phyloP scores from a whole-genome alignment of 352 stramenopile species.

The Phytophthora sojae region DNA sequence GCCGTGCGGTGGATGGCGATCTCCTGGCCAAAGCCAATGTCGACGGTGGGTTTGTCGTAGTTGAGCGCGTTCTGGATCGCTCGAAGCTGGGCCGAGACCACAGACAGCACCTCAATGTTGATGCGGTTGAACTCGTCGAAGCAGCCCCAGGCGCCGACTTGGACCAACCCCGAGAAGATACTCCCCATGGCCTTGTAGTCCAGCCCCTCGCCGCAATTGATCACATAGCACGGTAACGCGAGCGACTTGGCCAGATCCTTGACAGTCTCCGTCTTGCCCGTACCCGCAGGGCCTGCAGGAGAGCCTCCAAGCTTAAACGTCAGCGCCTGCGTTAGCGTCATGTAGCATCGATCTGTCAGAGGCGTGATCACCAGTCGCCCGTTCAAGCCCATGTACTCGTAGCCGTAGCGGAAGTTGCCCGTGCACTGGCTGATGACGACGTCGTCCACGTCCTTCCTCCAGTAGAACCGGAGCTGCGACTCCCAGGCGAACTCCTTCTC shows the following conservation, averaged over 20 bases:
- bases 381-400: conserved; percentile 95
- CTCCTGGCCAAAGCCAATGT: conserved; percentile 93
- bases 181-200: conserved; percentile 94
- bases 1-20: conserved; percentile 93
- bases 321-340: conserved; percentile 93
- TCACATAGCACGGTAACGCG: conserved; percentile 93
- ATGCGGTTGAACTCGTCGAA: conserved; percentile 93
- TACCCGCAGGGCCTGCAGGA: conserved; percentile 90
- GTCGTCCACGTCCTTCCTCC: conserved; percentile 91
- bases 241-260: conserved; percentile 94
- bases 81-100: conserved; percentile 89
- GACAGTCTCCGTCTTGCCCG: conserved; percentile 94
- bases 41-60: conserved; percentile 90
- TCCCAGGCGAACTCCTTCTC: conserved; percentile 93
- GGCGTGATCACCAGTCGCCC: conserved; percentile 93
- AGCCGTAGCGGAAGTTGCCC: conserved; percentile 92
- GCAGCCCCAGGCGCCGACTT: conserved; percentile 89
- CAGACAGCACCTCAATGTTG: conserved; percentile 89
- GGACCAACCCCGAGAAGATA: conserved; percentile 91
- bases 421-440: conserved; percentile 93
- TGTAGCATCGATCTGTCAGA: conserved; percentile 94
- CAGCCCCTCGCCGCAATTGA: conserved; percentile 92
- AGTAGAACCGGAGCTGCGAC: conserved; percentile 92
- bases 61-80: conserved; percentile 95
- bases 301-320: conserved; percentile 94